phyloP scores from a whole-genome alignment of 2,329 filamentous ascomycete genomes.

The Xylaria polymorpha region DNA sequence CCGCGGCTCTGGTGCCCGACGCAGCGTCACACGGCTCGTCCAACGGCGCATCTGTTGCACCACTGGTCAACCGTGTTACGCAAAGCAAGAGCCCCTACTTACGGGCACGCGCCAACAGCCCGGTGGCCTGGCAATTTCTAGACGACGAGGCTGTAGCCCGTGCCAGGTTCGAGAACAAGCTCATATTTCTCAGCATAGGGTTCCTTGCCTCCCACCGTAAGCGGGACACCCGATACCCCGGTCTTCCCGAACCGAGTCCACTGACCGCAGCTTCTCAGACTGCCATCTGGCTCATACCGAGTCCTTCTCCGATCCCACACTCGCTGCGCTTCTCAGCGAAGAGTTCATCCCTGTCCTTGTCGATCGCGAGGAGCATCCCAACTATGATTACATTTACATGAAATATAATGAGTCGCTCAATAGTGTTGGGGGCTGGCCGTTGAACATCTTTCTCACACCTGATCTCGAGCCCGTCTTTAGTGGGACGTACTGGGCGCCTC shows the following conservation, averaged over 20 bases:
- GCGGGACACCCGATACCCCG: conserved; percentile 53
- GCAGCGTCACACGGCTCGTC: conserved; percentile 12
- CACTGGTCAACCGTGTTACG: conserved; percentile 53
- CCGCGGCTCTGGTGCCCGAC: conserved; percentile 1
- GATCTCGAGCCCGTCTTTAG: conserved; percentile 94
- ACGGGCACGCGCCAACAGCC: conserved; percentile 79
- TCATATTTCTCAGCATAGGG: conserved; percentile 94
- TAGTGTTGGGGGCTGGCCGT: conserved; percentile 89
- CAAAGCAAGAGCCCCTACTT: conserved; percentile 67
- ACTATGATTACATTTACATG: conserved; percentile 97
- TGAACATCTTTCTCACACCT: conserved; percentile 96
- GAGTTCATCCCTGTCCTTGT: conserved; percentile 92
- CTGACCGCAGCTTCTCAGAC: conserved; percentile 59
- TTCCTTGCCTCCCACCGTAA: conserved; percentile 95
- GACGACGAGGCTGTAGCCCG: conserved; percentile 79
- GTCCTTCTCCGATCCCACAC: conserved; percentile 84
- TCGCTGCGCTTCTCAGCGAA: conserved; percentile 84
- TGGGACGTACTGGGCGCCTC: conserved; percentile 94
- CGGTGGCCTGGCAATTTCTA: conserved; percentile 92
- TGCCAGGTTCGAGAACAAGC: conserved; percentile 83
- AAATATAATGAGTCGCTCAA: conserved; percentile 97
- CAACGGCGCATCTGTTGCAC: conserved; percentile 30
- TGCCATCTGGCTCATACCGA: conserved; percentile 94
- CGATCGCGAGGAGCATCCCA: conserved; percentile 92
- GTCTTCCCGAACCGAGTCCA: not conserved